Evolutionary conservation across 306 rosid species (phyloP).

Genomic region (Rubus idaeus): DNA sequence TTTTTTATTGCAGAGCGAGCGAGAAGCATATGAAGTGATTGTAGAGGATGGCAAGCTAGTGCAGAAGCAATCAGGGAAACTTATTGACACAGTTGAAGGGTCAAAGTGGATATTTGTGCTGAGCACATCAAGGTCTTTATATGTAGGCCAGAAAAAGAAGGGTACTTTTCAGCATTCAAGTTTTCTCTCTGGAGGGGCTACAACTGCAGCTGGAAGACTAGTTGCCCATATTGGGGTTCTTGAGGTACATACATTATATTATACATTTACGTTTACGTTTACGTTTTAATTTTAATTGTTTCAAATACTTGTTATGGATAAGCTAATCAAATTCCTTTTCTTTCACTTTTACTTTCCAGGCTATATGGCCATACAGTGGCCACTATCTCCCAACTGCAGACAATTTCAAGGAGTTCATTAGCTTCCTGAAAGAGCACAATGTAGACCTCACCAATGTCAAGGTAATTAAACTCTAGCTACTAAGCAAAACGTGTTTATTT

Average conservation of each 20-base stretch:
- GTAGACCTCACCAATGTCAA: conserved; percentile 43
- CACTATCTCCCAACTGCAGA: conserved; percentile 55
- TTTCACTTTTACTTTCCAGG: conserved; percentile 19
- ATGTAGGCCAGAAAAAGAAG: conserved; percentile 51
- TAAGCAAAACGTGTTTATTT: background rate
- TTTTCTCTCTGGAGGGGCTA: conserved; percentile 51
- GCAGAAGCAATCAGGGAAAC: conserved; percentile 31
- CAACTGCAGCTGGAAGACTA: conserved; percentile 49
- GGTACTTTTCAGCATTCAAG: conserved; percentile 56
- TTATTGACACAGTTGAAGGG: conserved; percentile 36
- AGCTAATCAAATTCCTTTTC: background rate
- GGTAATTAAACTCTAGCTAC: conserved; percentile 23
- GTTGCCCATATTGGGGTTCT: conserved; percentile 38
- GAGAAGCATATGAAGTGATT: conserved; percentile 42
- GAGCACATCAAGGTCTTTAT: conserved; percentile 49
- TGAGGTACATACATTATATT: conserved; percentile 29
- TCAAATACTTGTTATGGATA: background rate
- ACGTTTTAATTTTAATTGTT: no score
- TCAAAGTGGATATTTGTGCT: conserved; percentile 61
- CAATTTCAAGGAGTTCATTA: conserved; percentile 44
- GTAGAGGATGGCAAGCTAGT: conserved; percentile 39
- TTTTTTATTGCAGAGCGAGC: conserved; percentile 35
- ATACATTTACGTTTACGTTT: background rate
- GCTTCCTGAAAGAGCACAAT: conserved; percentile 40
- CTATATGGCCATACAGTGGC: conserved; percentile 58